Base-by-base conservation (phyloP, 2,329 filamentous ascomycete species). In the Ceratocystis diversiconidia region DNA sequence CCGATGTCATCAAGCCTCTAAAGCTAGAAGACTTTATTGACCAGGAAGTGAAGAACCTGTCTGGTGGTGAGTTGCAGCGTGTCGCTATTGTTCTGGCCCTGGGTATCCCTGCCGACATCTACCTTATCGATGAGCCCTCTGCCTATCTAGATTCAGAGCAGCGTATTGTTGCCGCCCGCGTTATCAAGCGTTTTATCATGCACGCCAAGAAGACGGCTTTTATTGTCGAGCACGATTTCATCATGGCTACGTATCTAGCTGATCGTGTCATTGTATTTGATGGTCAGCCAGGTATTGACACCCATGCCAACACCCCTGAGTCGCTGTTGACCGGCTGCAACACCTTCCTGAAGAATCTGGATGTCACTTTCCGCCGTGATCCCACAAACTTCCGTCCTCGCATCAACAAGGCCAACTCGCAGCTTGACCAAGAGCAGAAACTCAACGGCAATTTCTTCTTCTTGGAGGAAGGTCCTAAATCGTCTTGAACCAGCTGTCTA, bases 101-200 rank as follows among this genome's bases (percentile, higher is more conserved):
- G 28, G 94, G 94, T 74, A 83, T 96, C 57, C 94, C 94, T 41
- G 94, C 94, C 66, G 94, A 99, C 73, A 96, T 99, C 73, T 99
- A 99, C 77, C 82, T 99, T 69, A 99, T 99, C 73, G 94, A 99
- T 74, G 94, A 99, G 79, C 94, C 94, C 60, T 94, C 89, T 71
- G 92, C 92, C 69, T 99, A 99, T 77, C 88, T 99, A 67, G 94
- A 99, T 76, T 97, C 94, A 62, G 94, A 99, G 79, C 94, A 99
- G 79, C 92, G 94, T 88, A 96, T 99, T 74, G 87, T 99, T 72
- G 92, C 92, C 68, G 88, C 92, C 59, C 88, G 92, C 74, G 95
- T 99, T 74, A 99, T 99, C 80, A 99, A 99, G 83, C 88, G 94
- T 70, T 99, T 95, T 83, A 99, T 99, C 78, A 99, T 99, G 94